Percentiles rank a stretch among this genome's conserved stretches.
These are phyloP conservation scores for Chimonanthus salicifolius DNA, from an alignment of 164 flowering plant species.

Conservation along the genomic window DNA sequence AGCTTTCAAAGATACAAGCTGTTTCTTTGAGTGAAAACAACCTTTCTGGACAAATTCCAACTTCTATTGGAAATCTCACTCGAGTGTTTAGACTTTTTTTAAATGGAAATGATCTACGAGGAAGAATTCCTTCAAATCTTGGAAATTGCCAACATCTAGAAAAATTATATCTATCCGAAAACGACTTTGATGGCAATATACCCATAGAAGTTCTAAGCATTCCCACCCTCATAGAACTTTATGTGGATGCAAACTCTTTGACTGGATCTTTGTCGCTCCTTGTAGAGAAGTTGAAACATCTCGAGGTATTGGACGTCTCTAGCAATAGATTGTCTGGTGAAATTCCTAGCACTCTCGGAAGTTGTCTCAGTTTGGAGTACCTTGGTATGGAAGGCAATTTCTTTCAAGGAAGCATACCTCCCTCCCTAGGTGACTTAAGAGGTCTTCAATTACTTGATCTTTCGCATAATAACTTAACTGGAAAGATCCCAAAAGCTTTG, in stretches of 20 bases:
- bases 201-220: neutral
- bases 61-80: conserved; percentile 24
- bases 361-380: conserved; percentile 7
- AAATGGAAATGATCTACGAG: conserved; percentile 13
- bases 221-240: neutral
- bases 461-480: conserved; percentile 26
- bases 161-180: conserved; percentile 1
- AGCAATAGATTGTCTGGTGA: conserved; percentile 23
- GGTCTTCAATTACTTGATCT: conserved; percentile 17
- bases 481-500: conserved; percentile 19
- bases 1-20: neutral
- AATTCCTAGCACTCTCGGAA: conserved; percentile 20
- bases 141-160: neutral
- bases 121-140: conserved; percentile 13
- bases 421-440: conserved; percentile 12
- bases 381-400: conserved; percentile 20
- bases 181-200: conserved; percentile 2
- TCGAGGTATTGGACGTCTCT: conserved; percentile 13
- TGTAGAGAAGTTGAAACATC: conserved; percentile 17
- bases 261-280: conserved; percentile 18
- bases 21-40: neutral
- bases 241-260: conserved; percentile 11
- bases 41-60: conserved; percentile 16
- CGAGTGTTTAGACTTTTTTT: conserved; percentile 1
- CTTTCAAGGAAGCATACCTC: conserved; percentile 23